Evolutionary conservation across 306 rosid genomes (phyloP).

Genomic region (Canavalia ensiformis): DNA sequence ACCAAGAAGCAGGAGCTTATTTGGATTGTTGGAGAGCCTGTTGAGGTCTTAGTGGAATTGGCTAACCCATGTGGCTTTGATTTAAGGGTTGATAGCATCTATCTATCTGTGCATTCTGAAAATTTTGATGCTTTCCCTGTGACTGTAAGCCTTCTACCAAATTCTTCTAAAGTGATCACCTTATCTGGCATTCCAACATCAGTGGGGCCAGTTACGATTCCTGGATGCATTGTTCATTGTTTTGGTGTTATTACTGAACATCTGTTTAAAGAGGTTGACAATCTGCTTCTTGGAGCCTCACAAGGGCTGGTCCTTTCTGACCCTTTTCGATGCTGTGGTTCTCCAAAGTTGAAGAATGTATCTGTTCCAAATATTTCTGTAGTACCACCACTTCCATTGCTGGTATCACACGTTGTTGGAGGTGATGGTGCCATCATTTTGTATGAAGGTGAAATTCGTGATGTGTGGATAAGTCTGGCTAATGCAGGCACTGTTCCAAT

Average conservation of each 20-base stretch:
- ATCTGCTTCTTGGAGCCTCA: conserved; percentile 90
- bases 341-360: conserved; percentile 82
- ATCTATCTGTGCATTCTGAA: conserved; percentile 90
- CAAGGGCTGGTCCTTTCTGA: conserved; percentile 99
- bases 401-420: conserved; percentile 84
- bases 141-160: conserved; percentile 82
- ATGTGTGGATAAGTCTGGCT: conserved; percentile 87
- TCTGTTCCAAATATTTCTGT: conserved; percentile 87
- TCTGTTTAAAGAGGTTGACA: conserved; percentile 95
- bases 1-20: conserved; percentile 78
- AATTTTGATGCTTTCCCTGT: conserved; percentile 94
- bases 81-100: conserved; percentile 93
- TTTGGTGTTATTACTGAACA: conserved; percentile 98
- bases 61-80: conserved; percentile 99
- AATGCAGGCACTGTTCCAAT: conserved; percentile 97
- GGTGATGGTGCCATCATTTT: conserved; percentile 95
- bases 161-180: conserved; percentile 90
- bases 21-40: conserved; percentile 96
- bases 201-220: conserved; percentile 81
- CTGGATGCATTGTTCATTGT: conserved; percentile 95
- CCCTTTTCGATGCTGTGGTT: conserved; percentile 96
- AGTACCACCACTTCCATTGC: conserved; percentile 79
- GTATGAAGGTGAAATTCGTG: conserved; percentile 96
- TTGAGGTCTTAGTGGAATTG: conserved; percentile 92
- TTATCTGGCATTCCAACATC: conserved; percentile 94